A percentile compares a stretch with the other conserved stretches of the same genome.
These are phyloP conservation scores for Colletotrichum sansevieriae DNA, from an alignment of 2,329 filamentous ascomycete species.

Conservation along the genomic window DNA sequence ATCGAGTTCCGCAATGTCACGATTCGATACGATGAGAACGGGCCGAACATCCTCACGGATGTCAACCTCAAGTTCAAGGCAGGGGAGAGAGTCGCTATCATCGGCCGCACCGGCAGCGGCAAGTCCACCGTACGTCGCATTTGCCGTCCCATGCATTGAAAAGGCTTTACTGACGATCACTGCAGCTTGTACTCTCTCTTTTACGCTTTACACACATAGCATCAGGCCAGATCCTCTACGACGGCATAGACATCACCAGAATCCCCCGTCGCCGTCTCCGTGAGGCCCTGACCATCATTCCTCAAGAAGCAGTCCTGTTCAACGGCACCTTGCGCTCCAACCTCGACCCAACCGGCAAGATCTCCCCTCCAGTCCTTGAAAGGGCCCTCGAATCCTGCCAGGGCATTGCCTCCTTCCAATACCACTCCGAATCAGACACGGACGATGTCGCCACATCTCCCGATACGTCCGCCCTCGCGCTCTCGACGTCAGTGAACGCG, in stretches of 20 bases:
- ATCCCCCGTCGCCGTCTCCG: conserved; percentile 64
- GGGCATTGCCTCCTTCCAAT: conserved; percentile 67
- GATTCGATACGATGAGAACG: conserved; percentile 60
- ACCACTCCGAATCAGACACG: conserved; percentile 52
- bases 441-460: conserved; percentile 42
- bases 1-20: conserved; percentile 66
- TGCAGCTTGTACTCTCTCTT: conserved; percentile 62
- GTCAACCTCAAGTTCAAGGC: conserved; percentile 67
- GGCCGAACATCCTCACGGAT: conserved; percentile 63
- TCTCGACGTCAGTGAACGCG: conserved; percentile 63
- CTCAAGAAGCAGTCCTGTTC: conserved; percentile 70
- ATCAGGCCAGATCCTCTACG: conserved; percentile 66
- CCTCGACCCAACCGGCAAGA: conserved; percentile 73
- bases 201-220: conserved; percentile 66
- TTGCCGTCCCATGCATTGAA: background rate
- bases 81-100: conserved; percentile 82
- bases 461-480: conserved; percentile 47
- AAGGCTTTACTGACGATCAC: background rate
- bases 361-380: conserved; percentile 66
- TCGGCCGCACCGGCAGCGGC: conserved; percentile 85
- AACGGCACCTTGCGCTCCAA: conserved; percentile 67
- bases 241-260: conserved; percentile 67
- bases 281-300: conserved; percentile 68
- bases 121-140: conserved; percentile 77
- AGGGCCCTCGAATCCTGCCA: conserved; percentile 73